Conservation (phyloP, 495 filamentous ascomycete genomes). For the Pseudotulostoma volvatum region DNA sequence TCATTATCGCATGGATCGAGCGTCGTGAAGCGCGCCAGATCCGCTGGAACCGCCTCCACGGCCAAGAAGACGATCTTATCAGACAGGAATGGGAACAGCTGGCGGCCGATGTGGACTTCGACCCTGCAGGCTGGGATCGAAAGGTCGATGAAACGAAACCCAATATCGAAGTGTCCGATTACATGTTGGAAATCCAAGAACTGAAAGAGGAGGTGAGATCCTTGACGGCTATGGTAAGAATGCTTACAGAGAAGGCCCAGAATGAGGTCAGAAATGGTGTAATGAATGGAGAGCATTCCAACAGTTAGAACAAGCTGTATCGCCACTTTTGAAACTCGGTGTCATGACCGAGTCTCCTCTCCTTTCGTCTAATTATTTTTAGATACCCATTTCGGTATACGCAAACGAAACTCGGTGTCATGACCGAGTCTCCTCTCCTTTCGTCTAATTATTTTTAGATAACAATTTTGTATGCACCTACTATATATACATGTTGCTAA, state of each 20-base stretch:
- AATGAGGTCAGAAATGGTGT: too few relatives aligned
- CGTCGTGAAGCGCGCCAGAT: constrained; percentile 51
- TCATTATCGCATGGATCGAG: constrained; percentile 66
- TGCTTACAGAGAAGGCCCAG: not conserved
- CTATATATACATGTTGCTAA: too few relatives aligned
- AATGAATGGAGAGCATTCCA: too few relatives aligned
- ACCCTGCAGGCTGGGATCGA: constrained; percentile 65
- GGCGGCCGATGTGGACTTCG: constrained; percentile 52
- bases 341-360: too few relatives aligned
- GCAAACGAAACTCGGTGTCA: too few relatives aligned
- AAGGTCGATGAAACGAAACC: constrained; percentile 55
- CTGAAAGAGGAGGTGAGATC: constrained; percentile 51
- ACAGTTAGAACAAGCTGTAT: too few relatives aligned
- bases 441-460: too few relatives aligned
- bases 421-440: too few relatives aligned
- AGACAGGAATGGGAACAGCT: constrained; percentile 90
- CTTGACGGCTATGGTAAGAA: constrained; percentile 29
- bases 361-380: too few relatives aligned
- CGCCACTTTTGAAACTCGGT: too few relatives aligned
- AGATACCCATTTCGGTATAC: too few relatives aligned
- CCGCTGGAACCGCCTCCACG: constrained; percentile 50
- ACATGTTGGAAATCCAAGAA: constrained; percentile 50
- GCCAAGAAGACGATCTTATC: constrained; percentile 80
- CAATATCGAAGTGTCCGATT: constrained; percentile 56
- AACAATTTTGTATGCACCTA: too few relatives aligned